Base-by-base conservation (phyloP, 768 basidiomycete genomes). In the Leccinum ochraceum region DNA sequence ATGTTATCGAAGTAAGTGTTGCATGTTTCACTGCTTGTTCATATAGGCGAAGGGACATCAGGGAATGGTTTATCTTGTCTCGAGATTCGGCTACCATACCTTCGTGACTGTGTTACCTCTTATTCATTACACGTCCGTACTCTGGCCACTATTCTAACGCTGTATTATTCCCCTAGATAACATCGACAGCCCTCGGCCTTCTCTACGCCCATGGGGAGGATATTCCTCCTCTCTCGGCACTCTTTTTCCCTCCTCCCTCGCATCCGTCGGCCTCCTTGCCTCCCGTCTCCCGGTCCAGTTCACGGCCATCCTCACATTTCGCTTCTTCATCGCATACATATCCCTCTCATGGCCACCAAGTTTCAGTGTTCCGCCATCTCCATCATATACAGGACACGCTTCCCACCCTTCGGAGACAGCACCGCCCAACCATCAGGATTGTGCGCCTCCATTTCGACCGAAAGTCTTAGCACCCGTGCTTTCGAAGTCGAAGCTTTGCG, bases 1-100 rank as follows among this genome's bases (percentile, higher is more conserved):
- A 71, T 63, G 84, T 78, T 17, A 59, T 73, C 20, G 68, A 69
- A 66, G 71, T 73, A 57, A 36, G 70, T 55, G n/a, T 39, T 36
- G 39, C n/a, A 3, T 66, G 11, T 36, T 22, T 56, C 57, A 51
- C 61, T 53, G n/a, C 49, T 46, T 53, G 24, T 64, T 39, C 28
- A 17, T 60, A 54, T 8, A 56, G 53, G 48, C 2, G 48, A 30
- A 57, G 53, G 49, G 32, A 34, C 42, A 49, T 30, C 48, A 37
- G 4, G 53, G 17, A 13, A 85, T 42, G 90, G 75, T 76, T 89
- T 44, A 65, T 76, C 10, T 70, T 90, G 14, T 71, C 88, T 57
- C 71, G 90, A 37, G 75, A 82, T 48, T 58, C 49, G 36, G 30
- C 22, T 20, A 48, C 16, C 39, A 20, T 42, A 11, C 22, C n/a